Evolutionary conservation across 1,284 basidiomycete species (phyloP).

Genomic region (Exobasidium rhododendri): DNA sequence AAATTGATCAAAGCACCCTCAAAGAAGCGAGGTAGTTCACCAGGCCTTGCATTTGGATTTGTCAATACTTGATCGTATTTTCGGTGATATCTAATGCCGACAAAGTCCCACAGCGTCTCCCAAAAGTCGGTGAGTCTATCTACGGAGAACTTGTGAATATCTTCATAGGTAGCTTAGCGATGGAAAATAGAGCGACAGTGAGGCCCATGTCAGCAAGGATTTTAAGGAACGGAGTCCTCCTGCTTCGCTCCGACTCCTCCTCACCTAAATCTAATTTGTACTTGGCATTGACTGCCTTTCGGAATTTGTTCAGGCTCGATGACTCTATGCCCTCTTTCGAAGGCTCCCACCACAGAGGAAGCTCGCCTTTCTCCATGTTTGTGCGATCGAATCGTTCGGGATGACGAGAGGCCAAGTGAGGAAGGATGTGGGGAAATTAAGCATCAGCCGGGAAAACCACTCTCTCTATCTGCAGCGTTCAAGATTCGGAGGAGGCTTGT

Average conservation of each 20-base stretch:
- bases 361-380: conserved; percentile 7
- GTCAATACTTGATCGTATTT: conserved; percentile 26
- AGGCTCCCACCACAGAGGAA: conserved; percentile 30
- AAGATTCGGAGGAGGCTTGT: no score
- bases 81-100: conserved; percentile 23
- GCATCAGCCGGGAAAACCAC: background rate
- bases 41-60: conserved; percentile 27
- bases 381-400: no score
- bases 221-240: no score
- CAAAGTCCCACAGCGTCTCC: conserved; percentile 30
- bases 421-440: background rate
- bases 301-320: conserved; percentile 32
- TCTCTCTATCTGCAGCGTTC: background rate
- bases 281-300: conserved; percentile 25
- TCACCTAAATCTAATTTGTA: conserved; percentile 20
- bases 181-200: background rate
- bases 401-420: background rate
- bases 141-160: conserved; percentile 34
- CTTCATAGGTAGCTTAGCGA: conserved; percentile 28
- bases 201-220: background rate
- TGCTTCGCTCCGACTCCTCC: no score
- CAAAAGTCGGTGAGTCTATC: conserved; percentile 29
- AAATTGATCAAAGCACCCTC: conserved; percentile 69
- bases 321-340: conserved; percentile 18
- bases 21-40: conserved; percentile 71